Base-by-base conservation (phyloP, 352 stramenopile species). In the Phytophthora quininea region DNA sequence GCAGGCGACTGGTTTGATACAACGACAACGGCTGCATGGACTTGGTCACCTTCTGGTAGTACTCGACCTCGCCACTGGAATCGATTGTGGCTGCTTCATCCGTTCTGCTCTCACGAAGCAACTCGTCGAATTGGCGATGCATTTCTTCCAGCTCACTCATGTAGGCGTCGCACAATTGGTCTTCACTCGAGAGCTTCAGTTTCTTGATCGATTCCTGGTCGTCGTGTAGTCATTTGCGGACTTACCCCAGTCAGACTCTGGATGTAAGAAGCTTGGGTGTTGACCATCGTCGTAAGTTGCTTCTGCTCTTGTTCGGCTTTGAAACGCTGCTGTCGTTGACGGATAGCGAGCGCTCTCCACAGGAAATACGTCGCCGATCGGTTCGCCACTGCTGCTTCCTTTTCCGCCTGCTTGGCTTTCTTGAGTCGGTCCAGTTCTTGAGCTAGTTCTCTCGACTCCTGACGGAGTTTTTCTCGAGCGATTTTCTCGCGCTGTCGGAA, bases 11-110 rank as follows among this genome's bases (percentile, higher is more conserved):
- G 24, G 52, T 61, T 33, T 61, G 31, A 29, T 62, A 11, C 19
- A 67, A 54, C 27, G n/a, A 56, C 30, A 62, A 67, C 15, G 60
- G 60, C 14, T 51, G 30, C 43, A 60, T 7, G 19, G 46, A 19
- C 31, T 55, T 67, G 42, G 46, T 54, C 4, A 67, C 15, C 32
- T 50, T 51, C 40, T 64, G 43, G 35, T 47, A 54, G n/a, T 57
- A 66, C 12, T 54, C 55, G 27, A 56, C 54, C 32, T 51, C 47
- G 14, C n/a, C 43, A 31, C 48, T 29, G n/a, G 45, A 48, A 35
- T 14, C 33, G 3, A 24, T 12, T 3, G 6, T 30, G 38, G n/a
- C n/a, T n/a, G n/a, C n/a, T n/a, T n/a, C n/a, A n/a, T n/a, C n/a
- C n/a, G n/a, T n/a, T n/a, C n/a, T n/a, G n/a, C n/a, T 58, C 50